Conservation (phyloP, 129 eudicot species). For the Arctium minus region DNA sequence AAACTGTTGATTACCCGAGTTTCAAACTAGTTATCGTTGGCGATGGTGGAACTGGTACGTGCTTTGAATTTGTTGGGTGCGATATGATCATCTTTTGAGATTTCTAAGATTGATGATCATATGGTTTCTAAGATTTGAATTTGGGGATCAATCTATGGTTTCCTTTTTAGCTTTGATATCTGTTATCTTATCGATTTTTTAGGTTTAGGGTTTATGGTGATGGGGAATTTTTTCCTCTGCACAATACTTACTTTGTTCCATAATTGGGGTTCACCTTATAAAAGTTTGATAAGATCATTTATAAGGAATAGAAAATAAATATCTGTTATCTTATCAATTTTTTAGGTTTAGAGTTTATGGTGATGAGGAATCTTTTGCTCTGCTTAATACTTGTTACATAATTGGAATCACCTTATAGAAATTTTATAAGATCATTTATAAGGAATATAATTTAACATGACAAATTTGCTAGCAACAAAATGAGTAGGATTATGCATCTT, state of each 20-base stretch:
- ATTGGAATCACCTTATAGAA: not conserved
- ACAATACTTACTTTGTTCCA: not conserved
- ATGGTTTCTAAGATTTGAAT: not conserved
- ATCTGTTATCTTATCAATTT: not conserved
- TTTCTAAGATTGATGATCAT: not conserved
- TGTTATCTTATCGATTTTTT: not conserved
- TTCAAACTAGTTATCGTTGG: constrained; percentile 79
- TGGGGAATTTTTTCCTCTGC: not conserved
- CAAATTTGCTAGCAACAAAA: not conserved
- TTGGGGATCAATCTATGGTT: not conserved
- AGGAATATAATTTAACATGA: not conserved
- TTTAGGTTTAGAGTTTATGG: not conserved
- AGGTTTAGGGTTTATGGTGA: not conserved
- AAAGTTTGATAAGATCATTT: not conserved
- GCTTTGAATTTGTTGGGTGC: not conserved
- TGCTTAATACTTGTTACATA: not conserved
- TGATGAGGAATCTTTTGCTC: not conserved
- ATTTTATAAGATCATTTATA: not conserved
- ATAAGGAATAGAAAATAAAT: not conserved
- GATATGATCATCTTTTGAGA: not conserved
- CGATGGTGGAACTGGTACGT: constrained; percentile 72
- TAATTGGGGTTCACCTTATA: not conserved
- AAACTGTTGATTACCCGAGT: constrained; percentile 69
- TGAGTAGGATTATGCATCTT: not conserved
- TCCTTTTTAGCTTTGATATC: not conserved